A percentile compares a stretch with the other conserved stretches of the same genome.
Evolutionary conservation across 345 rosid genomes (phyloP).

Genomic region (Linum trigynum): DNA sequence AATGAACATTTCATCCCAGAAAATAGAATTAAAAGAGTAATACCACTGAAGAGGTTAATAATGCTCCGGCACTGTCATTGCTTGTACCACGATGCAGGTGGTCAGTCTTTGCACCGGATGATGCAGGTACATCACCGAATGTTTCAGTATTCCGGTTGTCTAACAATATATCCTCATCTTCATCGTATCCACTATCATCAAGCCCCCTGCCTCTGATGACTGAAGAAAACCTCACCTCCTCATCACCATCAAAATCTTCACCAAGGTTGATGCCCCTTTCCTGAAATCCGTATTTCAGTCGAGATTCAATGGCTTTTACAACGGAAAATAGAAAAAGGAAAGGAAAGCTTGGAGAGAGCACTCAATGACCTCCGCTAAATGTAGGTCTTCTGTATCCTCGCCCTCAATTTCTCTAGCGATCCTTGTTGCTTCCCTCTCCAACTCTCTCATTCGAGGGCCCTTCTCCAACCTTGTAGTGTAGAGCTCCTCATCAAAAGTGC

Average conservation of each 20-base stretch:
- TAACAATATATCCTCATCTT: slow-evolving; percentile 50
- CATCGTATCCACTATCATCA: slow-evolving; percentile 76
- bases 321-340: not conserved
- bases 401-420: slow-evolving; percentile 93
- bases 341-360: slow-evolving; percentile 7
- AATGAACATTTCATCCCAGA: not conserved
- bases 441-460: slow-evolving; percentile 47
- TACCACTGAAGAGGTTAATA: slow-evolving; percentile 47
- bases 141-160: slow-evolving; percentile 49
- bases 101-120: slow-evolving; percentile 26
- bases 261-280: slow-evolving; percentile 68
- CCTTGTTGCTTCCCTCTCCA: slow-evolving; percentile 70
- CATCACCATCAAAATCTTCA: slow-evolving; percentile 57
- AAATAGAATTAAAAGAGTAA: not conserved
- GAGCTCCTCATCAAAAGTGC: slow-evolving; percentile 81
- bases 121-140: slow-evolving; percentile 46
- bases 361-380: slow-evolving; percentile 69
- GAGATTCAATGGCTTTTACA: slow-evolving; percentile 1
- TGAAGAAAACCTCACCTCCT: slow-evolving; percentile 78
- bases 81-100: slow-evolving; percentile 33
- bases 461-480: slow-evolving; percentile 79
- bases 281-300: slow-evolving; percentile 33
- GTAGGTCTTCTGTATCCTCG: slow-evolving; percentile 76
- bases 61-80: slow-evolving; percentile 30
- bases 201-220: slow-evolving; percentile 43